Conservation (phyloP, 2,329 filamentous ascomycete species). For the Talaromyces sp. region DNA sequence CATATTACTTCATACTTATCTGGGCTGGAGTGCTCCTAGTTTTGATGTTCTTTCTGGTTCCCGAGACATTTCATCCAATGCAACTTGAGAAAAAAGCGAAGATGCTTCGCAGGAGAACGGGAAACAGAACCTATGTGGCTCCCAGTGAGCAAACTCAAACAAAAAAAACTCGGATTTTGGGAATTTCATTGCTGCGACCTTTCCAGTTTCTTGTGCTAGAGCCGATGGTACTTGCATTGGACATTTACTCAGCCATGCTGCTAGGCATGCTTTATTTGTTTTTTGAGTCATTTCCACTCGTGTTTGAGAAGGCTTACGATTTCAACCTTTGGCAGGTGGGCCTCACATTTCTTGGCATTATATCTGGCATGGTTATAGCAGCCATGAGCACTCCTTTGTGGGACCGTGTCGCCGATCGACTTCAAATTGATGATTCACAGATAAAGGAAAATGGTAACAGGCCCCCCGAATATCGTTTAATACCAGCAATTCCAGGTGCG, state of each 20-base stretch:
- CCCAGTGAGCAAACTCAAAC: not conserved
- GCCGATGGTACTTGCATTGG: slow-evolving; percentile 79
- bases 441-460: slow-evolving; percentile 47
- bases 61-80: slow-evolving; percentile 74
- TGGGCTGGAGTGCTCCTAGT: slow-evolving; percentile 67
- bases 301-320: slow-evolving; percentile 71
- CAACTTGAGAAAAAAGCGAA: slow-evolving; percentile 59
- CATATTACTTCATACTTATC: slow-evolving; percentile 78
- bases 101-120: slow-evolving; percentile 68
- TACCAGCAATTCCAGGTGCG: slow-evolving; percentile 69
- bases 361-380: slow-evolving; percentile 44
- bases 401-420: not conserved
- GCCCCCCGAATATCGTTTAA: slow-evolving; percentile 82
- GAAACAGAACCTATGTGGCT: slow-evolving; percentile 71
- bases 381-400: slow-evolving; percentile 35
- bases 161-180: slow-evolving; percentile 36
- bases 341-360: slow-evolving; percentile 65
- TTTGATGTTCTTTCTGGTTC: slow-evolving; percentile 70
- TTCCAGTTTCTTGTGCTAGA: slow-evolving; percentile 78
- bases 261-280: slow-evolving; percentile 84
- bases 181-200: slow-evolving; percentile 60
- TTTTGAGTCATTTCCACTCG: slow-evolving; percentile 79
- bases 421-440: not conserved
- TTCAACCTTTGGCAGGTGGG: slow-evolving; percentile 78
- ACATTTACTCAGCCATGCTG: slow-evolving; percentile 75